A percentile compares a stretch with the other conserved stretches of the same genome.
Conservation (phyloP, 2,329 filamentous ascomycete species). For the Phaeosphaeria sp. region DNA sequence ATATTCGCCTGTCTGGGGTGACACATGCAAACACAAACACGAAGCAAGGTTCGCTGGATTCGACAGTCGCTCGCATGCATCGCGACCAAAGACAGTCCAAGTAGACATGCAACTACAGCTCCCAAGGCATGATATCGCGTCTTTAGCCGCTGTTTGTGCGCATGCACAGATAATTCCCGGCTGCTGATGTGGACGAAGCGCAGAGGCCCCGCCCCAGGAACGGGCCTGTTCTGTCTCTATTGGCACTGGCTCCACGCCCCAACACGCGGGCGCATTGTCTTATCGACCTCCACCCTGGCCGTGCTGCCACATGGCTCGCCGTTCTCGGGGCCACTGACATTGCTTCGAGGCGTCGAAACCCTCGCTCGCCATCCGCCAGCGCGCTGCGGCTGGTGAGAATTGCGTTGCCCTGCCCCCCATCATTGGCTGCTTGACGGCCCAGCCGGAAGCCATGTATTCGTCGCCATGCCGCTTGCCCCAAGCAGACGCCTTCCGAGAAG, state of each 20-base stretch:
- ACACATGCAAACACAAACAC: not conserved
- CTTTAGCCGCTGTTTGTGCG: slow-evolving; percentile 30
- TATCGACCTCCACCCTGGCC: slow-evolving; percentile 38
- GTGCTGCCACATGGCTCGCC: slow-evolving; percentile 40
- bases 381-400: slow-evolving; percentile 27
- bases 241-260: slow-evolving; percentile 16
- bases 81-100: not conserved
- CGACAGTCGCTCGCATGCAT: not conserved
- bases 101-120: not conserved
- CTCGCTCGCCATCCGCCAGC: slow-evolving; percentile 26
- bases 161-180: slow-evolving; percentile 6
- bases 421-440: slow-evolving; percentile 37
- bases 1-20: not conserved
- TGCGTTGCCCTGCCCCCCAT: slow-evolving; percentile 19
- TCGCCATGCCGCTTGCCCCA: slow-evolving; percentile 45
- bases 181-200: slow-evolving; percentile 13
- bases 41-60: slow-evolving; percentile 1
- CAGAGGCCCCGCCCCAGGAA: slow-evolving; percentile 13
- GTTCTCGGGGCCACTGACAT: slow-evolving; percentile 30
- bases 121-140: slow-evolving; percentile 23
- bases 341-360: slow-evolving; percentile 33
- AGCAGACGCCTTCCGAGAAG: slow-evolving; percentile 25
- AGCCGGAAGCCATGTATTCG: slow-evolving; percentile 39
- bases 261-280: slow-evolving; percentile 26
- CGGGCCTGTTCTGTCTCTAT: slow-evolving; percentile 14